Evolutionary conservation across 371 early-diverging fungal genomes (phyloP).

Genomic region (Mucor circinelloides): DNA sequence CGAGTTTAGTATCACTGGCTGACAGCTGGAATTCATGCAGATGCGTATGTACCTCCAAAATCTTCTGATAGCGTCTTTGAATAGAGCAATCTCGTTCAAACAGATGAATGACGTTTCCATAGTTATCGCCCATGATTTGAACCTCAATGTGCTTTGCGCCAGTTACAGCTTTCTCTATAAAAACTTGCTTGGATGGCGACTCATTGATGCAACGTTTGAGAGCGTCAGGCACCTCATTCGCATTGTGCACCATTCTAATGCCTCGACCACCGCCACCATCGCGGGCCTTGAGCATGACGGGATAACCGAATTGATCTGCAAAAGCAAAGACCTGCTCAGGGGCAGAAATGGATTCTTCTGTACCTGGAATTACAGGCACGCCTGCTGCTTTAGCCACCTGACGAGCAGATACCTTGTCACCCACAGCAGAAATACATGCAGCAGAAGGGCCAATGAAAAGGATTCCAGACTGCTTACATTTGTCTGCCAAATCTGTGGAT

Average conservation of each 20-base stretch:
- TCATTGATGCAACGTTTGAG: slow-evolving; percentile 40
- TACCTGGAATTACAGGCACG: slow-evolving; percentile 43
- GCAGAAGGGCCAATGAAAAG: slow-evolving; percentile 80
- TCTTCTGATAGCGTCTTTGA: slow-evolving; percentile 87
- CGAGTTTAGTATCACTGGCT: neutral
- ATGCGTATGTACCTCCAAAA: slow-evolving; percentile 63
- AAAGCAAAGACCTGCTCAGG: slow-evolving; percentile 27
- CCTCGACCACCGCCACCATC: slow-evolving; percentile 93
- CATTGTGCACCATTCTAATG: slow-evolving; percentile 67
- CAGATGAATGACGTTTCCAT: slow-evolving; percentile 76
- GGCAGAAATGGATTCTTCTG: slow-evolving; percentile 23
- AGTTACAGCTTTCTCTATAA: slow-evolving; percentile 86
- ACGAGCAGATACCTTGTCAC: slow-evolving; percentile 82
- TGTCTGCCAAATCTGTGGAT: slow-evolving; percentile 68
- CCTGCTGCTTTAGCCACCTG: slow-evolving; percentile 32
- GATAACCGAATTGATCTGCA: slow-evolving; percentile 60
- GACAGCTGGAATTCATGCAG: neutral
- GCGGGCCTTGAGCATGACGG: slow-evolving; percentile 86
- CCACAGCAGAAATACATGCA: slow-evolving; percentile 81
- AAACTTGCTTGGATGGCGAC: slow-evolving; percentile 43
- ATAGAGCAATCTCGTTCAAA: slow-evolving; percentile 88
- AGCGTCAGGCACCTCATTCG: slow-evolving; percentile 24
- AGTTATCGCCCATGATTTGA: slow-evolving; percentile 77
- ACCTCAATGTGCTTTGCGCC: slow-evolving; percentile 91
- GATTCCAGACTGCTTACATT: slow-evolving; percentile 60